Base-by-base conservation (phyloP, 495 filamentous ascomycete species). In the Rostrohypoxylon terebratum region DNA sequence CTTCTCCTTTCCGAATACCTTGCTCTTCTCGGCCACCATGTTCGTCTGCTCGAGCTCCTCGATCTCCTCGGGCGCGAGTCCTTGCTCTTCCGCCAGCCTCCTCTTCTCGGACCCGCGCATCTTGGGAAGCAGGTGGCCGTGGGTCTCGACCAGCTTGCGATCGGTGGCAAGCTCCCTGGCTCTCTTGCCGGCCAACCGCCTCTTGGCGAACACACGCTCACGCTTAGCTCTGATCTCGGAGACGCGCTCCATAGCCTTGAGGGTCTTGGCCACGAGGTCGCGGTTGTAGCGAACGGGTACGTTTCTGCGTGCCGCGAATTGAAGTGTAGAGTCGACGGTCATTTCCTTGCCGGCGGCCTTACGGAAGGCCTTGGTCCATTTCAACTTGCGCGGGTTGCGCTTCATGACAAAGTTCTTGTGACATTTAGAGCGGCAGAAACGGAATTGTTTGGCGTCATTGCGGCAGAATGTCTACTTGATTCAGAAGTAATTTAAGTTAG, bases 391-490 rank as follows among this genome's bases (percentile, higher is more conserved):
- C 51, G 87, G 87, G 80, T 90, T 90, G 18, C 96, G 90, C 90
- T 98, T 97, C 93, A 97, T 97, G 84, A 97, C 97, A 89, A 98
- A 97, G 85, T 96, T 96, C 84, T 94, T 93, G 83, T 97, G 93
- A 86, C 94, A 97, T 86, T 97, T 98, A 67, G 86, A 90, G 47
- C 93, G 69, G 64, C 55, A 70, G 63, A 66, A 66, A 4, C 62
- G 69, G 59, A 71, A 72, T 42, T 73, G 42, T 28, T 74, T 81
- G 71, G 66, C 71, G 34, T 74, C 71, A 58, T 74, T 74, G 68
- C 91, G 88, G 66, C 93, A 89, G 77, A 74, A 74, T 11, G 51
- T 74, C 71, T 74, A 36, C 13, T 16, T 11, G 36, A n/a, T 4
- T 10, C n/a, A 10, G 9, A 23, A 28, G 2, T 1, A 10, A 1